These are phyloP conservation scores for Pholiota adiposa DNA, from an alignment of 1,284 basidiomycete genomes.

Conservation along the genomic window DNA sequence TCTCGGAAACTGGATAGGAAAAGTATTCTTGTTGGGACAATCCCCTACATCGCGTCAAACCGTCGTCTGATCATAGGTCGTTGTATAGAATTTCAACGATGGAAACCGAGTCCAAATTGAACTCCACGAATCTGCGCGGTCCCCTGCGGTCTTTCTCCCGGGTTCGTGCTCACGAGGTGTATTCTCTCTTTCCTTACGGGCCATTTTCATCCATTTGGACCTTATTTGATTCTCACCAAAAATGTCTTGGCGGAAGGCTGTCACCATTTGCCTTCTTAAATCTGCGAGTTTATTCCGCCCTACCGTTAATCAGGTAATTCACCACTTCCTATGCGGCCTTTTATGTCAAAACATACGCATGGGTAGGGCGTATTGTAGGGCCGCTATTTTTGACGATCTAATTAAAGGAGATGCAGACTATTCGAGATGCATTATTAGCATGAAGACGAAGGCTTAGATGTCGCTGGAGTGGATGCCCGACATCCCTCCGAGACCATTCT, in stretches of 20 bases:
- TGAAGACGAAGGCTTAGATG: neutral
- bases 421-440: neutral
- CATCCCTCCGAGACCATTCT: neutral
- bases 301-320: neutral
- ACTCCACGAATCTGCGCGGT: neutral
- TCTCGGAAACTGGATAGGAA: neutral
- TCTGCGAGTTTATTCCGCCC: conserved; percentile 6
- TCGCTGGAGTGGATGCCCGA: neutral
- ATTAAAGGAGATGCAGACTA: conserved; percentile 1
- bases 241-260: neutral
- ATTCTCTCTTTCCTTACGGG: neutral
- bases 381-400: neutral
- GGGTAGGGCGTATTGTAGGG: neutral
- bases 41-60: neutral
- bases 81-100: neutral
- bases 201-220: neutral
- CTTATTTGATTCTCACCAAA: neutral
- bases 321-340: neutral
- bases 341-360: neutral
- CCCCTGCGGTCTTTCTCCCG: neutral
- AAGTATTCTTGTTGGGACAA: neutral
- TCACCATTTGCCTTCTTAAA: conserved; percentile 1
- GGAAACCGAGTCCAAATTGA: neutral
- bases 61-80: neutral
- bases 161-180: neutral